Base-by-base conservation (phyloP, 805 yeast genomes). In the Saccharomycodes ludwigii region DNA sequence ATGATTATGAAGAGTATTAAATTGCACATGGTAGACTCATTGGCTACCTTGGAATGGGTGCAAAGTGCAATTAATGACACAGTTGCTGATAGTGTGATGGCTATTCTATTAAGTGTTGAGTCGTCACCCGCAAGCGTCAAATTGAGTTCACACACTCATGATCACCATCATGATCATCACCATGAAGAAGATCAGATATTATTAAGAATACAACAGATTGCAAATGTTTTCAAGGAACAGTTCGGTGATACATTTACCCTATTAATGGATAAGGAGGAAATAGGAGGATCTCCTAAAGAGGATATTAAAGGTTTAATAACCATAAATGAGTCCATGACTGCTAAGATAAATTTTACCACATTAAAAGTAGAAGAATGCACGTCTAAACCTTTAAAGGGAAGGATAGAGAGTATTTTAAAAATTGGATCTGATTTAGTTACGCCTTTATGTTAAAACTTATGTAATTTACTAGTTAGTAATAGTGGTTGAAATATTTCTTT, bases 51-150 rank as follows among this genome's bases (percentile, higher is more conserved):
- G 10, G 93, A 83, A 52, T 91, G 98, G 98, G 71, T 74, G 12
- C 88, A 93, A 43, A 86, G 85, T 36, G 63, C 82, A 35, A 72
- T 85, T 59, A 86, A 81, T 38, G 98, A 91, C 47, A 78, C 95
- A 0, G 71, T 91, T 40, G 98, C 98, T 0, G 99, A 91, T 48
- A 77, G 95, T 11, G 80, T 85, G 1, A 71, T 91, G 36, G 95
- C 96, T 0, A 84, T 91, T 23, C 55, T 91, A 20, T 68, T 88
- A 56, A 82, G 94, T 27, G 91, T 88, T 25, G 98, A 91, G 51
- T 77, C 95, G 0, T 76, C 95, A 0, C 95, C 95, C 8, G 94
- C 95, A 2, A 83, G 96, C 5, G 94, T 91, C 18, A 91, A 88
- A 50, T 54, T 84, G 40, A 74, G 94, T 10, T 74, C 94, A 5